A percentile compares a stretch with the other conserved stretches of the same genome.
Evolutionary conservation across 139 green algal genomes (phyloP).

Genomic region (Dunaliella sp.): DNA sequence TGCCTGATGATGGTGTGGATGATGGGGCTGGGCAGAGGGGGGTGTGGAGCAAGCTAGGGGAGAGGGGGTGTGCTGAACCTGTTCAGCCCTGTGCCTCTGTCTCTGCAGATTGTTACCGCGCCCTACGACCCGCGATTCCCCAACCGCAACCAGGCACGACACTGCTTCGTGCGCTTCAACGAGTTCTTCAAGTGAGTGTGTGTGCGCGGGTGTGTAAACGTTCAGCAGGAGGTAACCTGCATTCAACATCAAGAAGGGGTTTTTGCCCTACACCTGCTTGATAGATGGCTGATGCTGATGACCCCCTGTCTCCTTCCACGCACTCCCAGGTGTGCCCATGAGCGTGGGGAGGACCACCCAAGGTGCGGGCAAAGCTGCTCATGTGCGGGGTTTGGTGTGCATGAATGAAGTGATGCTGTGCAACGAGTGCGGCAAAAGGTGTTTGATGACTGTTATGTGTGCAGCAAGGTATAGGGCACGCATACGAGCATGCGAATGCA

Average conservation of each 20-base stretch:
- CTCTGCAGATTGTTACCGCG: slow-evolving; percentile 67
- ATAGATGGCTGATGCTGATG: neutral
- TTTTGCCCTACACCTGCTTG: neutral
- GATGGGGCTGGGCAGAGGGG: neutral
- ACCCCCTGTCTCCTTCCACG: neutral
- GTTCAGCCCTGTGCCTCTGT: no score
- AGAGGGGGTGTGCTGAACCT: no score
- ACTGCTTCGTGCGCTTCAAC: slow-evolving; percentile 93
- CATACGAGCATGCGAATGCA: neutral
- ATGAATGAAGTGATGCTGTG: neutral
- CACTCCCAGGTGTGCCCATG: slow-evolving; percentile 50
- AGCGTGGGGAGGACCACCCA: slow-evolving; percentile 69
- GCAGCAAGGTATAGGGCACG: neutral
- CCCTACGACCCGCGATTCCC: slow-evolving; percentile 87
- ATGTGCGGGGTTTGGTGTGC: no score
- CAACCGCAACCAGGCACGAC: slow-evolving; percentile 84
- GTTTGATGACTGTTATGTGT: neutral
- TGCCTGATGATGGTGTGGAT: neutral
- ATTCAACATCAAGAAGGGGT: neutral
- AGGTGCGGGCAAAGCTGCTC: no score
- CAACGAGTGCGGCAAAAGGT: neutral
- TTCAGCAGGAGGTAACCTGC: neutral
- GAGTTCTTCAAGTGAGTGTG: slow-evolving; percentile 82
- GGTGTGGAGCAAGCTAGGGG: neutral
- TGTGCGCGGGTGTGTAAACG: neutral